Base-by-base conservation (phyloP, 257 asterid species). In the Lavandula angustifolia region DNA sequence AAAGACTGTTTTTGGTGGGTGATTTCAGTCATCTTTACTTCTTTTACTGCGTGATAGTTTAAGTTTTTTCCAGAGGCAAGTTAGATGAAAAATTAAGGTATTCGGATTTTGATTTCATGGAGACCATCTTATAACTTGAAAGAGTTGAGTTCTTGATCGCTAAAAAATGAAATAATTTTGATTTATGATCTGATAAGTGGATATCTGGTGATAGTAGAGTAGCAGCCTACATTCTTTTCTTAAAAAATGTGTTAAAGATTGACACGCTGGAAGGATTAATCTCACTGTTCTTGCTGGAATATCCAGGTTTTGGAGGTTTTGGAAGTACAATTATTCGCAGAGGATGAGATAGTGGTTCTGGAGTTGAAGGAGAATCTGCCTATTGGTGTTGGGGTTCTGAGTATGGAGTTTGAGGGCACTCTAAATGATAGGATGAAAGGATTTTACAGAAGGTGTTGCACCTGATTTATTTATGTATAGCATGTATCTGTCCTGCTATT, bases 401-500 rank as follows among this genome's bases (percentile, higher is more conserved):
- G 79, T 73, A 33, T 88, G 70, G 87, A 82, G 34, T 91, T 91
- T 57, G 84, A 81, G 51, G 98, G 98, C 73, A 86, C 84, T 49
- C 76, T 91, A 40, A 91, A 88, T 66, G 98, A 91, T 66, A 84
- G 94, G 82, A 91, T 91, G 98, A 91, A 91, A 79, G 96, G 98
- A 41, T 88, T 91, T 73, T 91, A 91, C 76, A 79, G 96, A 81
- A 91, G 98, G 98, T 88, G 68, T 43, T 27, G 29, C 50, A 3
- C 50, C 59, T 49, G 3, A 7, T 72, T 47, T 8, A 29, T 5
- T 43, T 37, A 31, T 13, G 12, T 27, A 0, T 16, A 61, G n/a
- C 50, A 10, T 52, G 61, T 62, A 34, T 49, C 50, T 13, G 38
- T 46, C 62, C 13, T 62, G 51, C 33, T 46, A 37, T 41, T 66